These are phyloP conservation scores for Yamadazyma tumulicola DNA, from an alignment of 805 yeast genomes.

Conservation along the genomic window DNA sequence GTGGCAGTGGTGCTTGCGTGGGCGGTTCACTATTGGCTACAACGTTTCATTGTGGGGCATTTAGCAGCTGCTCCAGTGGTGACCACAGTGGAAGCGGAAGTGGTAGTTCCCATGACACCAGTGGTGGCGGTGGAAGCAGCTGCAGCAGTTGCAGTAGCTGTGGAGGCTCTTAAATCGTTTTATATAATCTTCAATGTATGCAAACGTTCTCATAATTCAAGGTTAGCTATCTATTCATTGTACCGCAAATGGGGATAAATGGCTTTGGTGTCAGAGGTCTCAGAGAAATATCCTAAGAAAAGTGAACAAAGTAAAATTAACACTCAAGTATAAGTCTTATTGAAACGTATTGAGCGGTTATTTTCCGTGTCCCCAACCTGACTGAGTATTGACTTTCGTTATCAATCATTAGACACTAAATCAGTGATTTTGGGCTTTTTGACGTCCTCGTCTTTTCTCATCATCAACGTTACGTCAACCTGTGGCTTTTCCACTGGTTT, in stretches of 20 bases:
- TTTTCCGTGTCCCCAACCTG: too few species aligned
- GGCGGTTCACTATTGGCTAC: too few species aligned
- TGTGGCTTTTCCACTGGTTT: constrained; percentile 3
- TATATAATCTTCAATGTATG: too few species aligned
- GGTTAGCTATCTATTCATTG: not conserved
- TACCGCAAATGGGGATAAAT: too few species aligned
- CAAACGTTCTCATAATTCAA: not conserved
- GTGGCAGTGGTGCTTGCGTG: not conserved
- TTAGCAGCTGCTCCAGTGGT: not conserved
- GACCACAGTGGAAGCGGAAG: not conserved
- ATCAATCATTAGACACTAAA: constrained; percentile 19
- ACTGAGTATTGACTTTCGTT: too few species aligned
- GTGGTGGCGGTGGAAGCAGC: not conserved
- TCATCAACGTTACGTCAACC: constrained; percentile 7
- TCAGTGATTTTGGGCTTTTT: constrained; percentile 35
- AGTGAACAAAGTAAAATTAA: too few species aligned
- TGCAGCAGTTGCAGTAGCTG: constrained; percentile 1
- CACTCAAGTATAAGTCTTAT: too few species aligned
- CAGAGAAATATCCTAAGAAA: too few species aligned
- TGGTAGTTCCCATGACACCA: not conserved
- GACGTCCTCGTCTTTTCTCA: constrained; percentile 6
- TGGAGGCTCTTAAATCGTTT: too few species aligned
- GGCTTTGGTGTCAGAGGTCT: too few species aligned
- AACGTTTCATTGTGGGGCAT: not conserved
- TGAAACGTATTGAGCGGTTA: too few species aligned